Evolutionary conservation across 495 filamentous ascomycete species (phyloP).

Genomic region (Penicillium longicatenatum): DNA sequence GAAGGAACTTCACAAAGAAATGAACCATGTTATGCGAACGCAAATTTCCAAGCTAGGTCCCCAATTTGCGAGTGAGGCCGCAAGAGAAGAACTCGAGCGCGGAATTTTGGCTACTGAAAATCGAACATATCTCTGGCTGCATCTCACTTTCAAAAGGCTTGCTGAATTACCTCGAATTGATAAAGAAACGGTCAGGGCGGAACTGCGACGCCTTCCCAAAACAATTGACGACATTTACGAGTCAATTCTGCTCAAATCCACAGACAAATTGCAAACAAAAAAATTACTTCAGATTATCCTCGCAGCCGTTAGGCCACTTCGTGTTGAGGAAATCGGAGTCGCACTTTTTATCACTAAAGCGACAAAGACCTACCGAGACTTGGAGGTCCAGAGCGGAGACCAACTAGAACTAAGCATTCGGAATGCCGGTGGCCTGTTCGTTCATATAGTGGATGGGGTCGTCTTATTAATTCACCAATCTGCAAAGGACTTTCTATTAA

Average conservation of each 20-base stretch:
- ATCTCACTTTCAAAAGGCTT: background rate
- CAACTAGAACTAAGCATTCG: background rate
- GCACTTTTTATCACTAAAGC: background rate
- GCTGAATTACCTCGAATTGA: background rate
- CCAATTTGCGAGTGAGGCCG: no score
- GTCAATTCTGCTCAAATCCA: background rate
- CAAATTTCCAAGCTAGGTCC: no score
- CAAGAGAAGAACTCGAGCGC: no score
- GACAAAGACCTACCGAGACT: no score
- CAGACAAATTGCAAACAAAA: no score
- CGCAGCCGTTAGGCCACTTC: background rate
- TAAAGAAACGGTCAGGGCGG: background rate
- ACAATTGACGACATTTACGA: background rate
- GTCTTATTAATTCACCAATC: conserved; percentile 3
- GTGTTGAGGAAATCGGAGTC: background rate
- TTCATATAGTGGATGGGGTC: background rate
- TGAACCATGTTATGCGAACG: no score
- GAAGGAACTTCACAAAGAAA: no score
- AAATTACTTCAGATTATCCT: background rate
- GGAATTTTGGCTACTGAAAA: background rate
- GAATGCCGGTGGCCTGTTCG: background rate
- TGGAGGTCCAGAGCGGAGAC: background rate
- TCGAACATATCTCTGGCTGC: conserved; percentile 2
- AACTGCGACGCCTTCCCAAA: background rate
- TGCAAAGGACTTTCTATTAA: conserved; percentile 1